Conservation (phyloP, 2,329 filamentous ascomycete species). For the Phaeosphaeriaceae sp. region DNA sequence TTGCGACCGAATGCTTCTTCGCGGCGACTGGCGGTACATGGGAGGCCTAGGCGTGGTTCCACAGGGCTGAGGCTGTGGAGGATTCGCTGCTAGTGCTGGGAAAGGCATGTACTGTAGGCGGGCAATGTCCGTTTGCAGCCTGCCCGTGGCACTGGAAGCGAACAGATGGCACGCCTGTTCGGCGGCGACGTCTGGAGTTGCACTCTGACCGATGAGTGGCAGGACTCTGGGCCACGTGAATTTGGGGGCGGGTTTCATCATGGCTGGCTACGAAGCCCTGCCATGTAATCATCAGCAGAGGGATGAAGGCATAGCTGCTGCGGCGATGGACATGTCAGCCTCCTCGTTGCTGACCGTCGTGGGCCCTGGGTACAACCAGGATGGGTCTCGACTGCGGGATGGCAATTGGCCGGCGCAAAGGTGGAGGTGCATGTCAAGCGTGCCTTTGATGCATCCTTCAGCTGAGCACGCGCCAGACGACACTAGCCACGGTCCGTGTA, state of each 20-base stretch:
- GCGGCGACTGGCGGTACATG: not conserved
- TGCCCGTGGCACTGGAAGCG: conserved; percentile 3
- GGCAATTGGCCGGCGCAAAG: not conserved
- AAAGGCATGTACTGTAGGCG: not conserved
- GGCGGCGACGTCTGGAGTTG: conserved; percentile 19
- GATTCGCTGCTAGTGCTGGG: conserved; percentile 5
- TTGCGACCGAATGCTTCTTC: not conserved
- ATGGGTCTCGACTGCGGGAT: not conserved
- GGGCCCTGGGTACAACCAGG: not conserved
- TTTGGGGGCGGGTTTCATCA: conserved; percentile 1
- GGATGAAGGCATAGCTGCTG: not conserved
- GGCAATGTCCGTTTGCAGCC: conserved; percentile 11
- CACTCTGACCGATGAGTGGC: conserved; percentile 3
- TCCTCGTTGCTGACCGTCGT: not conserved
- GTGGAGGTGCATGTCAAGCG: not conserved
- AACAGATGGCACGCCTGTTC: not conserved
- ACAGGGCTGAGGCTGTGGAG: conserved; percentile 14
- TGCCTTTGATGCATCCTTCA: conserved; percentile 10
- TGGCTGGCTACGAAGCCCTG: not conserved
- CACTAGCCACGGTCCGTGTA: conserved; percentile 7
- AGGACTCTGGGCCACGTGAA: not conserved
- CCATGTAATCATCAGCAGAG: not conserved
- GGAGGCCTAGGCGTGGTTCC: conserved; percentile 6
- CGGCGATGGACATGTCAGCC: not conserved
- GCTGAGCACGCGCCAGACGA: conserved; percentile 9